These are phyloP conservation scores for Trichosporon sp. DNA, from an alignment of 1,284 basidiomycete genomes.

Conservation along the genomic window DNA sequence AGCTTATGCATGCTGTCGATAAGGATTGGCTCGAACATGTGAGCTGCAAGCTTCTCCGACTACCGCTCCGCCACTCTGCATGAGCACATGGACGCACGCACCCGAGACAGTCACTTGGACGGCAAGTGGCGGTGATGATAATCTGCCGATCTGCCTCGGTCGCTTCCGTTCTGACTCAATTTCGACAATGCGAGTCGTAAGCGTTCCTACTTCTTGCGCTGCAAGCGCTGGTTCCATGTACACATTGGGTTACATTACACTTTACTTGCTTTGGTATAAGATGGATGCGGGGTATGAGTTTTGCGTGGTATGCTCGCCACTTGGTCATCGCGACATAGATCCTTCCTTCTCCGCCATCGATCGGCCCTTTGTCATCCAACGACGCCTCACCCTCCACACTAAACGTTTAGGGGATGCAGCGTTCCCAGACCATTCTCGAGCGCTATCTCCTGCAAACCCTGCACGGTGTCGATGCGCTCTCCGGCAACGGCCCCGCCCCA, in stretches of 20 bases:
- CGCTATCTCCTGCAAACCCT: conserved; percentile 3
- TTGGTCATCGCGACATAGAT: no score
- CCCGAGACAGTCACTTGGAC: no score
- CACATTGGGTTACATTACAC: neutral
- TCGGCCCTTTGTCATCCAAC: no score
- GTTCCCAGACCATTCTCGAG: conserved; percentile 7
- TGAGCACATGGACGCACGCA: no score
- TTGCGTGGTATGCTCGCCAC: neutral
- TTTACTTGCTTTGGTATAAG: neutral
- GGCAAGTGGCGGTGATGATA: no score
- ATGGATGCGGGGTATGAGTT: neutral
- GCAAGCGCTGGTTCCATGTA: neutral
- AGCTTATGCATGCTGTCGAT: neutral
- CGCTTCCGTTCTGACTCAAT: neutral
- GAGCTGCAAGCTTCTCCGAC: no score
- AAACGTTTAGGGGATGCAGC: neutral
- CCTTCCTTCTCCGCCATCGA: neutral
- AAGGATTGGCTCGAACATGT: neutral
- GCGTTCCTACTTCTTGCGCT: neutral
- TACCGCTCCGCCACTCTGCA: no score
- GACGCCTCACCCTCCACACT: neutral
- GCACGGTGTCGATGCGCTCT: conserved; percentile 3
- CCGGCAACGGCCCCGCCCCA: conserved; percentile 7
- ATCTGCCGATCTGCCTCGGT: neutral
- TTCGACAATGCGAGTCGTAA: neutral